Conservation (phyloP, 2,329 filamentous ascomycete species). For the Keithomyces neogunnii region DNA sequence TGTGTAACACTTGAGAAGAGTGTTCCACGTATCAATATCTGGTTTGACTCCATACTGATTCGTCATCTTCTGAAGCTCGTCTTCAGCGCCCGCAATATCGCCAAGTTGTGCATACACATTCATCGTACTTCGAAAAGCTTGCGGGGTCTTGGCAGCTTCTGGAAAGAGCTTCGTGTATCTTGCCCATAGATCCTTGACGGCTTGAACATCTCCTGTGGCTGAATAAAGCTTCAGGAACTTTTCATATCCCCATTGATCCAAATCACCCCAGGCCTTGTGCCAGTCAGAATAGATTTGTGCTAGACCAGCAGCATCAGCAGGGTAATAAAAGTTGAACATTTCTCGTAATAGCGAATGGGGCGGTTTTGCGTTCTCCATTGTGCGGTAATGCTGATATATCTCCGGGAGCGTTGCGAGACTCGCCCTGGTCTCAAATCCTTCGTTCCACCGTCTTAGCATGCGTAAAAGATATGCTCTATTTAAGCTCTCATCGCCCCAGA, state of each 20-base stretch:
- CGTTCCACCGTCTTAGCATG: slow-evolving; percentile 21
- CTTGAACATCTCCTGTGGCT: slow-evolving; percentile 34
- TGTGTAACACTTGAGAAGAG: slow-evolving; percentile 62
- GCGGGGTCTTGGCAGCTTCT: slow-evolving; percentile 21
- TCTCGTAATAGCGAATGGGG: slow-evolving; percentile 30
- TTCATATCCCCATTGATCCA: slow-evolving; percentile 37
- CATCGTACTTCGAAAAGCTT: slow-evolving; percentile 50
- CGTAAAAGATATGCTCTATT: slow-evolving; percentile 36
- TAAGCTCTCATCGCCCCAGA: slow-evolving; percentile 27
- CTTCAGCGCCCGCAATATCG: slow-evolving; percentile 49
- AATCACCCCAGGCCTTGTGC: slow-evolving; percentile 28
- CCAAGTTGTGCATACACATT: slow-evolving; percentile 63
- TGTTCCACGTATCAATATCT: slow-evolving; percentile 62
- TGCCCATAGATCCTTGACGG: slow-evolving; percentile 36
- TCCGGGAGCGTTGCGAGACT: slow-evolving; percentile 25
- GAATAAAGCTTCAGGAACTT: slow-evolving; percentile 43
- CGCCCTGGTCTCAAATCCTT: slow-evolving; percentile 17
- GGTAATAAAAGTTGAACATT: slow-evolving; percentile 35
- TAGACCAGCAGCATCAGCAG: slow-evolving; percentile 30
- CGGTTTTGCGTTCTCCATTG: slow-evolving; percentile 29
- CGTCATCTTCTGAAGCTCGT: slow-evolving; percentile 54
- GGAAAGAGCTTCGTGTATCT: slow-evolving; percentile 31
- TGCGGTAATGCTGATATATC: slow-evolving; percentile 38
- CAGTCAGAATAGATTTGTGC: slow-evolving; percentile 42
- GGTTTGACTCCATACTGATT: slow-evolving; percentile 47